A percentile compares a stretch with the other conserved stretches of the same genome.
Conservation (phyloP, 495 filamentous ascomycete species). For the Neohortaea acidophila region DNA sequence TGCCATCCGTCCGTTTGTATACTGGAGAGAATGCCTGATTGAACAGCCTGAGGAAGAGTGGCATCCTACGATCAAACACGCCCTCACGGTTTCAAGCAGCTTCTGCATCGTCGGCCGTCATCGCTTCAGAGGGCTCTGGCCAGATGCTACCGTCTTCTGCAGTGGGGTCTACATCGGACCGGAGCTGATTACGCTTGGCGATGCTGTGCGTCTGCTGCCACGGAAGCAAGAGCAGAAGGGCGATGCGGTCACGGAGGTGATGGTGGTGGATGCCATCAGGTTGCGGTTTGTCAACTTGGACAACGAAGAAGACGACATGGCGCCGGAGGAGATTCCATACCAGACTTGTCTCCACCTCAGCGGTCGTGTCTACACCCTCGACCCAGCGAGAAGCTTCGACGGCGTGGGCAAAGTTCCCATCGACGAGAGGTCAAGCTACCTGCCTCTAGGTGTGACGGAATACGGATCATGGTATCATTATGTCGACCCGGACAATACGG, state of each 20-base stretch:
- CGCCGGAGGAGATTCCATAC: constrained; percentile 27
- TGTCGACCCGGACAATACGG: constrained; percentile 23
- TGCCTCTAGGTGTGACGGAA: constrained; percentile 28
- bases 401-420: constrained; percentile 13
- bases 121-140: constrained; percentile 39
- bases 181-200: constrained; percentile 38
- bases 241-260: constrained; percentile 34
- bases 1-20: constrained; percentile 39
- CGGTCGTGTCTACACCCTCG: constrained; percentile 36
- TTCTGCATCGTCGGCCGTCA: constrained; percentile 37
- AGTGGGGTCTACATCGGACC: constrained; percentile 42
- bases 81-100: constrained; percentile 38
- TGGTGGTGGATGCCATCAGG: constrained; percentile 37
- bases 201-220: constrained; percentile 38
- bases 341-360: constrained; percentile 29
- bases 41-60: constrained; percentile 26
- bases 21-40: constrained; percentile 35
- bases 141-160: constrained; percentile 35
- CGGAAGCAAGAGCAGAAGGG: constrained; percentile 15
- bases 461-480: constrained; percentile 37
- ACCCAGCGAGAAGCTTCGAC: constrained; percentile 20
- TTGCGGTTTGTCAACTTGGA: constrained; percentile 30
- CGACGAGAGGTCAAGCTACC: constrained; percentile 15
- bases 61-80: constrained; percentile 41
- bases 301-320: constrained; percentile 31